Evolutionary conservation across 2,329 filamentous ascomycete genomes (phyloP), one percentile per base, ranked within the genome.

Genomic region (Penicillium sp.): DNA sequence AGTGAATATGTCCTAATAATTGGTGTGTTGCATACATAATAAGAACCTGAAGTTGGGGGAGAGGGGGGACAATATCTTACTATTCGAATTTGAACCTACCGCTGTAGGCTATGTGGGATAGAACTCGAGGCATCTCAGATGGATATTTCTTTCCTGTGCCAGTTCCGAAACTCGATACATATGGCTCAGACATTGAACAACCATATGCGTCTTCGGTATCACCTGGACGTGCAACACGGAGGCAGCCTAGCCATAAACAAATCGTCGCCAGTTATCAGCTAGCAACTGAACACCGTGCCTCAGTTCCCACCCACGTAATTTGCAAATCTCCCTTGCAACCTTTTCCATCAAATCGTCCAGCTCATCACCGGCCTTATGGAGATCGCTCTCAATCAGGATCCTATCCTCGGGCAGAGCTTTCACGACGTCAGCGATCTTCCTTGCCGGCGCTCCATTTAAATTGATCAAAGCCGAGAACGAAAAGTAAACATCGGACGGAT

Each of bases 391-490:
- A 2, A 96, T 81, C 18, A 99, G 80, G 11, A 99, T 77, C 49
- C 86, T 82, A 62, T 93, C 84, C 60, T 91, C 88, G 0, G 94
- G 93, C 3, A 95, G 80, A 2, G 83, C 82, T 56, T 82, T 83
- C 45, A 97, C 81, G 18, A 87, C 83, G 18, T 92, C 86, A 22
- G 84, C 81, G 4, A 84, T 84, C 52, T 86, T 83, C 64, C 77
- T 79, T 43, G 79, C 68, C 66, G 79, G 63, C 63, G 70, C 73
- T 16, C 83, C 78, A 31, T 82, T 81, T 64, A 92, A 83, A 68
- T 97, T 99, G 65, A 99, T 89, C 5, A 86, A 86, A 0, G 82
- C 81, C 1, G 92, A 97, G 69, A 97, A 95, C 1, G 92, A 96
- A 65, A 96, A 92, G 73, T 87, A 99, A 18, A 97, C 81, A 14